Base-by-base conservation (phyloP, 1,284 basidiomycete species). In the Marasmius oreades region DNA sequence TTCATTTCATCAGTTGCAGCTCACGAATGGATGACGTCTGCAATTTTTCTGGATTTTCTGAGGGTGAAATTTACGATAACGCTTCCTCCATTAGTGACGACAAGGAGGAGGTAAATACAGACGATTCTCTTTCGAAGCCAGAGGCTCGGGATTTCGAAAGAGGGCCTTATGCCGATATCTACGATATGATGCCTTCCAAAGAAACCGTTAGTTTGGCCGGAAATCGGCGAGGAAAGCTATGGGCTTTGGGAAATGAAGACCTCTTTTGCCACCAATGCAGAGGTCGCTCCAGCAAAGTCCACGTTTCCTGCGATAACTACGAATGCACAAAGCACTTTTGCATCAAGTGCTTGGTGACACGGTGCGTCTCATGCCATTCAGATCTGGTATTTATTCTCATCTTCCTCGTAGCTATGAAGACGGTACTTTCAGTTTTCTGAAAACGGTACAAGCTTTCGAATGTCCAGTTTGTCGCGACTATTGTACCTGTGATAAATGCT, bases 281-380 rank as follows among this genome's bases (percentile, higher is more conserved):
- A 33, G n/a, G 7, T 1, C 51, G 42, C 12, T 26, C 22, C 10
- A n/a, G 5, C 28, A 55, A 16, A 26, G 20, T 53, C 5, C 50
- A 31, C n/a, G 42, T 55, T 42, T 2, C 8, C 22, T 58, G 57
- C 33, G 34, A 48, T 2, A 22, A 11, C 12, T 10, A 24, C 16
- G 31, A 42, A 2, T 58, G 57, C 28, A 14, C 4, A 1, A 23
- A 47, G 16, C 36, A 52, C n/a, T 58, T 42, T 16, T 58, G 57
- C 52, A 34, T 55, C 0, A 55, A 14, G 24, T 58, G 57, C 37
- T 46, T 58, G 2, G 45, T 48, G 2, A 5, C 26, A 2, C 53
- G 51, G 57, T 58, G 34, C n/a, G 57, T 56, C 73, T 1, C 26
- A 64, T 28, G 1, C 33, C 23, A 24, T 22, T 5, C 16, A n/a